A percentile compares a stretch with the other conserved stretches of the same genome.
phyloP scores from a whole-genome alignment of 768 basidiomycete species.

The Mycena amicta region DNA sequence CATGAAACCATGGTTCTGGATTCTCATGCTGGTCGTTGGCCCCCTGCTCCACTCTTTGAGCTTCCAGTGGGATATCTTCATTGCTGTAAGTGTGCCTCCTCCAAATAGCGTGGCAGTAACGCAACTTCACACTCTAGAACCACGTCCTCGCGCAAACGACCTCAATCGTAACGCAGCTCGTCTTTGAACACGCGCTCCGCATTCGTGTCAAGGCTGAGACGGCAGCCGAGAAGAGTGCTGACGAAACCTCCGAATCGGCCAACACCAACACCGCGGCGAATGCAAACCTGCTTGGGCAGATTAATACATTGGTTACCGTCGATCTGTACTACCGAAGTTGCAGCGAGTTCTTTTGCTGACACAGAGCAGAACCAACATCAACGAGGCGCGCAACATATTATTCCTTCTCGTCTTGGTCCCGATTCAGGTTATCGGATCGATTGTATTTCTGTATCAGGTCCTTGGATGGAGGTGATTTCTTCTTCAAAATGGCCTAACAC shows the following conservation, averaged over 20 bases:
- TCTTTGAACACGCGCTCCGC: conserved; percentile 54
- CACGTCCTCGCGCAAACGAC: conserved; percentile 51
- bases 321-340: conserved; percentile 32
- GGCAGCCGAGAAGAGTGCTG: background rate
- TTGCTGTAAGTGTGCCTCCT: conserved; percentile 33
- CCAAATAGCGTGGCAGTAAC: conserved; percentile 29
- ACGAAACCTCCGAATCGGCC: no score
- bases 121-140: conserved; percentile 43
- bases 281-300: conserved; percentile 39
- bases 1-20: conserved; percentile 54
- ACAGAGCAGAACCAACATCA: conserved; percentile 26
- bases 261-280: background rate
- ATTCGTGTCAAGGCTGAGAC: conserved; percentile 58
- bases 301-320: conserved; percentile 45
- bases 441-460: conserved; percentile 31
- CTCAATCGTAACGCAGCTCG: conserved; percentile 42
- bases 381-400: conserved; percentile 27
- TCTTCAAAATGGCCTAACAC: background rate
- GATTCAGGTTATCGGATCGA: conserved; percentile 22
- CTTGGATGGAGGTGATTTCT: conserved; percentile 30
- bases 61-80: conserved; percentile 57
- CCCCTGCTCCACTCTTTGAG: conserved; percentile 36
- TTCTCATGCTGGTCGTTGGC: conserved; percentile 40
- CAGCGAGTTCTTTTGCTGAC: background rate
- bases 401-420: conserved; percentile 23